Evolutionary conservation across 305 asterid species (phyloP).

Genomic region (Fraxinus angustifolia): DNA sequence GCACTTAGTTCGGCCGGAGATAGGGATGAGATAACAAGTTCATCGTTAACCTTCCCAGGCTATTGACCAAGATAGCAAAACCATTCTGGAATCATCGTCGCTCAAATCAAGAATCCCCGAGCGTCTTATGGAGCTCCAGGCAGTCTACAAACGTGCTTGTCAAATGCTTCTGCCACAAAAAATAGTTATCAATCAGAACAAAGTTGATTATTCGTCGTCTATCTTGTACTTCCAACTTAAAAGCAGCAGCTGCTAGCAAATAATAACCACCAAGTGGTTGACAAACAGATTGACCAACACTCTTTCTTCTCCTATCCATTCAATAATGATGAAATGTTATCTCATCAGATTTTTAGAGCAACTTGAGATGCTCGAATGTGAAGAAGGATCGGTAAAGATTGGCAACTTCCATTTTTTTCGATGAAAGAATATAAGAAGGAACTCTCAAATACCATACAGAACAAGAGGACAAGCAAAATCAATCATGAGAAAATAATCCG

Average conservation of each 20-base stretch:
- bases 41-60: slow-evolving; percentile 10
- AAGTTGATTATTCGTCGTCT: not conserved
- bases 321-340: slow-evolving; percentile 10
- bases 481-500: no score
- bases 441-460: no score
- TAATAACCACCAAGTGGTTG: no score
- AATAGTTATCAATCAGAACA: slow-evolving; percentile 6
- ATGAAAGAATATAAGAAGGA: not conserved
- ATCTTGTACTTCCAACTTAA: no score
- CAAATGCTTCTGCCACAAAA: slow-evolving; percentile 44
- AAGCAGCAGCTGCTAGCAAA: no score
- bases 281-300: no score
- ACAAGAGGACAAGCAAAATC: not conserved
- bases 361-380: not conserved
- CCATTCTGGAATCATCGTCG: slow-evolving; percentile 19
- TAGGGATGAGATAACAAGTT: slow-evolving; percentile 18
- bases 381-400: no score
- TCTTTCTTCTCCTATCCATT: not conserved
- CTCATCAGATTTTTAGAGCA: not conserved
- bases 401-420: not conserved
- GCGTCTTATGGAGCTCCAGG: slow-evolving; percentile 30
- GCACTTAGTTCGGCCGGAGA: slow-evolving; percentile 32
- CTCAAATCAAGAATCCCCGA: not conserved
- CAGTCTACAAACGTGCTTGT: slow-evolving; percentile 21
- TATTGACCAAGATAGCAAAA: slow-evolving; percentile 21